Conservation (phyloP, 306 rosid genomes). For the Sophora flavescens region DNA sequence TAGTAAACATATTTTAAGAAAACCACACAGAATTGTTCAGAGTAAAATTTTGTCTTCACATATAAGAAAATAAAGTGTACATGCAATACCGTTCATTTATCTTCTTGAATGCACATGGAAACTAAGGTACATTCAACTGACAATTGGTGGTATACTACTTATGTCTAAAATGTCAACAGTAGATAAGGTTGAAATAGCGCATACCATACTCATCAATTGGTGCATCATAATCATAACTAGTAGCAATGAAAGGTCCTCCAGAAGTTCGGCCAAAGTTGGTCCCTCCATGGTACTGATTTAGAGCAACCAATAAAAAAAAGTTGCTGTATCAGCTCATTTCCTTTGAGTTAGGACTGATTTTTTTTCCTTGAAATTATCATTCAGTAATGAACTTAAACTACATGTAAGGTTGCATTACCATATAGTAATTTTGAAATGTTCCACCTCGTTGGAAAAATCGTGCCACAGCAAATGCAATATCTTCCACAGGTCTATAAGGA, state of each 20-base stretch:
- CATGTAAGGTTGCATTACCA: slow-evolving; percentile 63
- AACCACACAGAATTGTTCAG: not conserved
- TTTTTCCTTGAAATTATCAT: not conserved
- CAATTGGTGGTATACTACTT: slow-evolving; percentile 6
- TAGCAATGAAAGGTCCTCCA: slow-evolving; percentile 95
- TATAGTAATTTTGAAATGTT: slow-evolving; percentile 93
- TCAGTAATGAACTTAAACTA: slow-evolving; percentile 16
- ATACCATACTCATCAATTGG: slow-evolving; percentile 97
- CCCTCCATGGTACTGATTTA: slow-evolving; percentile 92
- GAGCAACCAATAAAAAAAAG: slow-evolving; percentile 46
- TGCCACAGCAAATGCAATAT: slow-evolving; percentile 89
- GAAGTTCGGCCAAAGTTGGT: slow-evolving; percentile 87
- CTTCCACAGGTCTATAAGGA: slow-evolving; percentile 91
- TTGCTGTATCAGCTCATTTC: slow-evolving; percentile 30
- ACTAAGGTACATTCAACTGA: slow-evolving; percentile 8
- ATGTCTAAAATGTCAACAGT: slow-evolving; percentile 14
- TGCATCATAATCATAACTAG: slow-evolving; percentile 98
- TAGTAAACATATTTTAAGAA: slow-evolving; percentile 20
- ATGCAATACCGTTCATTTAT: slow-evolving; percentile 11
- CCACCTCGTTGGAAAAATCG: slow-evolving; percentile 98
- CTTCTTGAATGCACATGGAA: slow-evolving; percentile 11
- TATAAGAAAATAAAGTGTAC: slow-evolving; percentile 16
- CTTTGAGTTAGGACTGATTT: not conserved
- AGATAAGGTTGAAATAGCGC: slow-evolving; percentile 43
- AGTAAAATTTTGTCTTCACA: slow-evolving; percentile 9